Evolutionary conservation across 148 eudicot genomes (phyloP).

Genomic region (Diospyros lotus): DNA sequence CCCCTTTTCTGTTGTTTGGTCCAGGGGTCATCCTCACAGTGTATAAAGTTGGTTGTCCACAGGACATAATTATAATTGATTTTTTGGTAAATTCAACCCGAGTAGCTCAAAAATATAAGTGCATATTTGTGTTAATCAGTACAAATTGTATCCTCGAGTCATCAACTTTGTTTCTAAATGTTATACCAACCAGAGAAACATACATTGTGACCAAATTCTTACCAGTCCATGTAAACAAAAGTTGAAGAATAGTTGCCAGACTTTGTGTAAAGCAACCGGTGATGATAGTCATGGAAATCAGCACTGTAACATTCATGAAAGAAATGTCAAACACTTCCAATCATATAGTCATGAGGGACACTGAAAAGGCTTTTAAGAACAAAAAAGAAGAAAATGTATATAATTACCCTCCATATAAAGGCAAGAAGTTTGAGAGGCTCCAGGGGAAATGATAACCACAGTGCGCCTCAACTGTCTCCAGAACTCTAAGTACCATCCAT

Average conservation of each 20-base stretch:
- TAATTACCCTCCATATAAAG: slow-evolving; percentile 85
- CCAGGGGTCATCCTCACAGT: neutral
- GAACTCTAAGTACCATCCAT: slow-evolving; percentile 96
- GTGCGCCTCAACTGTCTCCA: slow-evolving; percentile 96
- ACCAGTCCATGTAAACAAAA: slow-evolving; percentile 94
- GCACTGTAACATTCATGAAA: slow-evolving; percentile 39
- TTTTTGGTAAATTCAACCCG: too few species aligned
- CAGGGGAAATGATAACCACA: slow-evolving; percentile 95
- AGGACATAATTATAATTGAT: too few species aligned
- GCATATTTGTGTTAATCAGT: neutral
- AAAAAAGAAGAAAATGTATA: slow-evolving; percentile 1
- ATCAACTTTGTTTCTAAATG: neutral
- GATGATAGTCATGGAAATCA: slow-evolving; percentile 98
- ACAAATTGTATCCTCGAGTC: neutral
- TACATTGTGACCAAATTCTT: slow-evolving; percentile 14
- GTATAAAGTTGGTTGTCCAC: neutral
- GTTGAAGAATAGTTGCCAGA: slow-evolving; percentile 97
- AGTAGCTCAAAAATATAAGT: neutral
- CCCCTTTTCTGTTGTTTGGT: neutral
- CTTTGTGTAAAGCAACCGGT: slow-evolving; percentile 81
- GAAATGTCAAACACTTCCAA: neutral
- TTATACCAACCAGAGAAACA: neutral
- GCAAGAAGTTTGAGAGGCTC: slow-evolving; percentile 87
- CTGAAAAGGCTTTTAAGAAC: neutral
- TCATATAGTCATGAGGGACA: neutral